Evolutionary conservation across 805 yeast species (phyloP), one percentile per base, ranked within the genome.

Genomic region (Huiozyma naganishii): DNA sequence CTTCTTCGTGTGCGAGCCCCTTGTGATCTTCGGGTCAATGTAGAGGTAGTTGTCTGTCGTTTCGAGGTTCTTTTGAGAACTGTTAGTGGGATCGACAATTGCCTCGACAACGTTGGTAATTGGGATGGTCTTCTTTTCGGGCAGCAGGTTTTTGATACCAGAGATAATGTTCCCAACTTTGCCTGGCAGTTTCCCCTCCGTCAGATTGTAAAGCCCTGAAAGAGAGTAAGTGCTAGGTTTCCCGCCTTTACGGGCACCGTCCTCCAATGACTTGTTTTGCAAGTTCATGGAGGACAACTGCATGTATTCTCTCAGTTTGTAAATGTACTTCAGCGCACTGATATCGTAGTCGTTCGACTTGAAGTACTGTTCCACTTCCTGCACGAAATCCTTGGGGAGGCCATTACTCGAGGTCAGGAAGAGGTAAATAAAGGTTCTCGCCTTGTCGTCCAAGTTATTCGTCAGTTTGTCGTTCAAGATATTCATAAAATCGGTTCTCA

Each of bases 61-160:
- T 51, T 74, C 78, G 41, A 80, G 62, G n/a, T 83, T 76, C 33
- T 74, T 74, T 50, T 72, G 76, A 6, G 79, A 70, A 5, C 88
- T 77, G 46, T 71, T 72, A 9, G 69, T 48, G 6, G 97, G 96
- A 49, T 86, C 94, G 84, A 88, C 80, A 12, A 92, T 76, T 3
- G 95, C 83, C 64, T 89, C 96, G 7, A 89, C 95, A 29, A 92
- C 77, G 55, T 82, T 83, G 4, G 97, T 90, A 39, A 92, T 74
- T 12, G 97, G 95, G 55, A 90, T 76, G 42, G 81, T 82, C 55
- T 85, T 83, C 66, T 84, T 85, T 47, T 84, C 92, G 0, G 97
- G 97, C 48, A 92, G 67, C 41, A 90, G 68, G 52, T 82, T 88
- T 57, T 87, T 87, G 45, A 92, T 77, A 45, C 95, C 94, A 1